Percentiles rank a stretch among this genome's conserved stretches.
Evolutionary conservation across 2,329 filamentous ascomycete genomes (phyloP).

Genomic region (Calonectria pteridis): DNA sequence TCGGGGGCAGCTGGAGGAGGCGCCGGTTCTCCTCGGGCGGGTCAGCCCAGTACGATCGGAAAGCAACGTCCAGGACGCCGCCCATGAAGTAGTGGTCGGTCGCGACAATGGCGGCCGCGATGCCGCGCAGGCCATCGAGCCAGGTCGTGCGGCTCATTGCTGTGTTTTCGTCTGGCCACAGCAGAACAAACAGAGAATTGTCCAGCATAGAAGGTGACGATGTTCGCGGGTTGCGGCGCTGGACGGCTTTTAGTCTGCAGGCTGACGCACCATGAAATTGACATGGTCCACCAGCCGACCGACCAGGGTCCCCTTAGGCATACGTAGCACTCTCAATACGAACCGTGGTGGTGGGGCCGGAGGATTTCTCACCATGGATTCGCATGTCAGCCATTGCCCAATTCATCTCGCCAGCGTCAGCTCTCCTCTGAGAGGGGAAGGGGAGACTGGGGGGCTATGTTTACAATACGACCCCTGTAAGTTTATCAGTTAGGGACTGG

Average conservation of each 20-base stretch:
- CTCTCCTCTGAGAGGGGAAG: not conserved
- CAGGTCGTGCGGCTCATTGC: constrained; percentile 24
- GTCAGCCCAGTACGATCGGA: constrained; percentile 27
- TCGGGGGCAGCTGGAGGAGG: constrained; percentile 28
- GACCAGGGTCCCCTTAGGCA: not conserved
- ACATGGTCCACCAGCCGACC: not conserved
- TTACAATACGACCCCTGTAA: not conserved
- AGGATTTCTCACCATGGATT: not conserved
- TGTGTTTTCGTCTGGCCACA: not conserved
- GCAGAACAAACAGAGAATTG: too few relatives aligned
- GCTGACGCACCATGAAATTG: not conserved
- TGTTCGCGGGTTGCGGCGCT: not conserved
- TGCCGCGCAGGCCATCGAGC: constrained; percentile 30
- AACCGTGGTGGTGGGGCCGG: not conserved
- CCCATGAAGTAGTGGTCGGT: constrained; percentile 30
- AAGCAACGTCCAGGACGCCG: constrained; percentile 22
- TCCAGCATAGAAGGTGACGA: too few relatives aligned
- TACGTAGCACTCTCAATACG: not conserved
- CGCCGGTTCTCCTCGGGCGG: constrained; percentile 27
- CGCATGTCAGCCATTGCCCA: constrained; percentile 1
- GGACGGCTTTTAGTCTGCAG: not conserved
- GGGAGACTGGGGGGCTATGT: constrained; percentile 1
- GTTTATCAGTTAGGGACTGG: too few relatives aligned
- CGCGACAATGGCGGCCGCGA: constrained; percentile 27
- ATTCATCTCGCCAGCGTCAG: not conserved